Evolutionary conservation across 208 protist genomes (phyloP), one percentile per base, ranked within the genome.

Genomic region (Acanthamoeba lenticulata): DNA sequence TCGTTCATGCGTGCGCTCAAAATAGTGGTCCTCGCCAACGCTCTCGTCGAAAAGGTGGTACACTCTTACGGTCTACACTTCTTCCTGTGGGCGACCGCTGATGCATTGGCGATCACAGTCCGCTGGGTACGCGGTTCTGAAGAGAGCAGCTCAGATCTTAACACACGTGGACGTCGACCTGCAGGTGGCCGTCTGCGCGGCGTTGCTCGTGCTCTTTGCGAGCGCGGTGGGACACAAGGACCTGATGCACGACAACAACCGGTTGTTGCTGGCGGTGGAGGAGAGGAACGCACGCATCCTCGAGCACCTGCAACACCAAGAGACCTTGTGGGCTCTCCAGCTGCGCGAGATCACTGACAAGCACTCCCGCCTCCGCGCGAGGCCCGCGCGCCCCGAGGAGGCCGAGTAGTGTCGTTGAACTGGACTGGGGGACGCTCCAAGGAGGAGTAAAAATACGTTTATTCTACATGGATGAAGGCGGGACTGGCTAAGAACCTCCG

Each of bases 271-370:
- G 77, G 29, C 40, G 15, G 13, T 86, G 29, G 77, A 86, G 45
- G 77, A 86, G 45, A 47, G 77, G 40, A 86, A 86, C 45, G 38
- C 77, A 2, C 40, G 45, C n/a, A 86, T 86, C 40, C 44, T 86
- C 29, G 77, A 86, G n/a, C 77, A 86, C 77, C 77, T 86, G 38
- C 77, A 57, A 21, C 77, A 86, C 21, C 77, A 86, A 44, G 77
- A 86, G n/a, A 57, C 34, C 19, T 44, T 86, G 11, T 86, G 77
- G 77, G 36, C 42, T 32, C 49, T 86, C 42, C 77, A 86, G 45
- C 44, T 86, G 15, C 19, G 29, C 4, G 77, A 86, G 77, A 57
- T 86, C 1, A 24, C 77, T 17, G 24, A 86, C 29, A 86, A 86
- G 77, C 77, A 86, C 9, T 57, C 17, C 1, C 65, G 38, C 65